These are phyloP conservation scores for Henckelia pumila DNA, from an alignment of 257 asterid species.

Conservation along the genomic window DNA sequence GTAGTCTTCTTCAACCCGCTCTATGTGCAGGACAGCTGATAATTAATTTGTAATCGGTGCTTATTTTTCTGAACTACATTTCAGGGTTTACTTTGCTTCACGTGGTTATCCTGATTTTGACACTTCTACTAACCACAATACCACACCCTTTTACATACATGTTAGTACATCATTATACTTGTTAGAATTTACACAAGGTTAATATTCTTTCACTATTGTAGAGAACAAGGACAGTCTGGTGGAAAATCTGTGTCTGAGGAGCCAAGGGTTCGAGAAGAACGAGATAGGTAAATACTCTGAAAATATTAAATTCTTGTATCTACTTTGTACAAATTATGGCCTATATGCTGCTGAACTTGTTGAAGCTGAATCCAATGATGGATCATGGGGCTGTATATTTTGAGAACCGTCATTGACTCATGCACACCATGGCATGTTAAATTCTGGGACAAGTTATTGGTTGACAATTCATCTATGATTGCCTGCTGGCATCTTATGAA, in stretches of 20 bases:
- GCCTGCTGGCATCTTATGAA: neutral
- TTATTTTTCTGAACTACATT: neutral
- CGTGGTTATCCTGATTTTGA: too few species aligned
- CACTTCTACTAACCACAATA: too few species aligned
- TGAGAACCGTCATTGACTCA: neutral
- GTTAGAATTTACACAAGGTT: neutral
- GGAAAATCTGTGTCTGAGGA: constrained; percentile 88
- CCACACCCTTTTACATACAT: neutral
- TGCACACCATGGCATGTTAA: neutral
- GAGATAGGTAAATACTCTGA: neutral
- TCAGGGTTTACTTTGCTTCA: neutral
- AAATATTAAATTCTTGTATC: neutral
- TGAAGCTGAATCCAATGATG: neutral
- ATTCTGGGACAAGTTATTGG: neutral
- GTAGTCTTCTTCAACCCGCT: neutral
- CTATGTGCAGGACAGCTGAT: neutral
- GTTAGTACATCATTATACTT: neutral
- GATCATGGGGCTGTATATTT: neutral
- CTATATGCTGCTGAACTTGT: neutral
- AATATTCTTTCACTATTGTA: constrained; percentile 28
- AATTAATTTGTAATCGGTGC: neutral
- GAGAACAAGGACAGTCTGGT: constrained; percentile 79
- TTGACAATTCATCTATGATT: neutral
- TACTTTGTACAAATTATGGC: neutral
- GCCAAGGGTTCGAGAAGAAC: constrained; percentile 74